These are phyloP conservation scores for Perkinsus chesapeaki DNA, from an alignment of 169 alveolate genomes.

Conservation along the genomic window DNA sequence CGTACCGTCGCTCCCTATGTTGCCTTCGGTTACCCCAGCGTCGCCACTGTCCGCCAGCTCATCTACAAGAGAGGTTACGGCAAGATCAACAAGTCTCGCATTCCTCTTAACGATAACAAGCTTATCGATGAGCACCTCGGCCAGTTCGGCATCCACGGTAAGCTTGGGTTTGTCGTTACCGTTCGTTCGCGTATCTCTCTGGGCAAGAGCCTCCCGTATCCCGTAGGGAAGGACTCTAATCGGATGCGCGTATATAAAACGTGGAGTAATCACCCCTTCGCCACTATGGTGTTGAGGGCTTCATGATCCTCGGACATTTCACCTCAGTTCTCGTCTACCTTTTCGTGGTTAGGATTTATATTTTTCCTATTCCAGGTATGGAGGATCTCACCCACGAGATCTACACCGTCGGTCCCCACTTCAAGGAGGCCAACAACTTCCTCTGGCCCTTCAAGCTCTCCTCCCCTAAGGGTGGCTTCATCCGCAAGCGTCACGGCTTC, in stretches of 20 bases:
- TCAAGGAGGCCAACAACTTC: conserved; percentile 96
- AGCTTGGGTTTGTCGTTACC: neutral
- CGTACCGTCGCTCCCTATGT: conserved; percentile 91
- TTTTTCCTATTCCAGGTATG: conserved; percentile 83
- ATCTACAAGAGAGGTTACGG: conserved; percentile 97
- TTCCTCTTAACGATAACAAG: conserved; percentile 78
- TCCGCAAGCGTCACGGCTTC: conserved; percentile 92
- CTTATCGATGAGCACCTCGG: conserved; percentile 74
- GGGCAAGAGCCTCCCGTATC: neutral
- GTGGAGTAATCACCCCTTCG: neutral
- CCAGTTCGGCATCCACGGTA: conserved; percentile 50
- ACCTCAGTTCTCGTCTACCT: neutral
- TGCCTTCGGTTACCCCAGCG: conserved; percentile 95
- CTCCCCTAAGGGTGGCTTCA: conserved; percentile 97
- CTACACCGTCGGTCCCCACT: conserved; percentile 95
- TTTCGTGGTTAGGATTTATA: too few species aligned
- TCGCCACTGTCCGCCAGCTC: conserved; percentile 85
- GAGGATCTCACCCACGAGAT: conserved; percentile 98
- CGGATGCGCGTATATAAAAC: neutral
- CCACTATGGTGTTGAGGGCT: neutral
- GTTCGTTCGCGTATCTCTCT: neutral
- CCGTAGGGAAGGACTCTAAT: neutral
- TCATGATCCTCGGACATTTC: neutral
- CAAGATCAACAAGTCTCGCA: conserved; percentile 72
- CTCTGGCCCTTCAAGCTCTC: conserved; percentile 97